These are phyloP conservation scores for Samsoniella hepiali DNA, from an alignment of 2,329 filamentous ascomycete genomes.

Conservation along the genomic window DNA sequence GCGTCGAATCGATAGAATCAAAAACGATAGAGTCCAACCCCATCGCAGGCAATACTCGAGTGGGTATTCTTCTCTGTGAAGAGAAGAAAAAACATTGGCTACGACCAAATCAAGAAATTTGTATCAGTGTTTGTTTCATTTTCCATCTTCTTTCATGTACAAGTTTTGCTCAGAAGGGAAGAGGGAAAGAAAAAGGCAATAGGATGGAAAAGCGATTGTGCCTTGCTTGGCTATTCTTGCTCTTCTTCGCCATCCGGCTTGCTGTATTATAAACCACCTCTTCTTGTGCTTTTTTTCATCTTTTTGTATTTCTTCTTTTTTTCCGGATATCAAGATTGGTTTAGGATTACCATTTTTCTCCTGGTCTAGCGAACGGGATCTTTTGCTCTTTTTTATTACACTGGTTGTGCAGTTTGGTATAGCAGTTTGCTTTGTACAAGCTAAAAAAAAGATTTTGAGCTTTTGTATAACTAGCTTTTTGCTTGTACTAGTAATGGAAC, in stretches of 20 bases:
- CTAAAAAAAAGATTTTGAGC: not conserved
- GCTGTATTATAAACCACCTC: not conserved
- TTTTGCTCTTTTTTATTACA: not conserved
- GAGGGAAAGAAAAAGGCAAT: not conserved
- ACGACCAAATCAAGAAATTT: not conserved
- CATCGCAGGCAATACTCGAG: not conserved
- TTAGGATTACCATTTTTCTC: not conserved
- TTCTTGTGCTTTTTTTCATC: not conserved
- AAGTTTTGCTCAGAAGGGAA: slow-evolving; percentile 2
- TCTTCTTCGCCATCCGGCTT: not conserved
- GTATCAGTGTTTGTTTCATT: not conserved
- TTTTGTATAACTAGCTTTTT: not conserved
- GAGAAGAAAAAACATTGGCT: not conserved
- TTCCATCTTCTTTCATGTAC: not conserved
- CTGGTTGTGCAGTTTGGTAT: not conserved
- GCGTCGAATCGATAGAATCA: not conserved
- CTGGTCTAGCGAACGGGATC: not conserved
- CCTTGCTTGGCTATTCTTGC: not conserved
- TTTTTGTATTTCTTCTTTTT: not conserved
- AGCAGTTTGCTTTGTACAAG: not conserved
- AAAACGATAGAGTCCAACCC: not conserved
- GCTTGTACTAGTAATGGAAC: not conserved
- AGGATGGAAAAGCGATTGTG: not conserved
- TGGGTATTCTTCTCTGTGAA: not conserved
- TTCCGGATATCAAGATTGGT: not conserved